Conservation (phyloP, 73 alveolate species). For the Symbiodinium pilosum region DNA sequence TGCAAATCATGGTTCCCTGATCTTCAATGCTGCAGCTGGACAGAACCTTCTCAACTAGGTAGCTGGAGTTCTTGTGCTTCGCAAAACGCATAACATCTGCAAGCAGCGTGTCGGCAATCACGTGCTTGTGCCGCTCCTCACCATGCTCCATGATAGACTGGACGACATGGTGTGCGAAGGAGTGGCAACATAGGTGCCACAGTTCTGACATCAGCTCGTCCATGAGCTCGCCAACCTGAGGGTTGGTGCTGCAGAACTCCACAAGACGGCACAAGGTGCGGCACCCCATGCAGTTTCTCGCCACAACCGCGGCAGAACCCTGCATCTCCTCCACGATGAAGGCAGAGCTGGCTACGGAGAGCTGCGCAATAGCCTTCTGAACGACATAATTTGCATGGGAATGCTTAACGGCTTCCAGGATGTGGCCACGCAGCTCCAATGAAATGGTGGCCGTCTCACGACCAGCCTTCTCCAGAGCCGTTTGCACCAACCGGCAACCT, state of each 20-base stretch:
- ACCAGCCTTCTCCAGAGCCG: slow-evolving; percentile 39
- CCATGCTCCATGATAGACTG: slow-evolving; percentile 79
- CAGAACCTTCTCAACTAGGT: background rate
- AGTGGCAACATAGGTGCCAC: slow-evolving; percentile 36
- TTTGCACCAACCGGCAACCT: slow-evolving; percentile 86
- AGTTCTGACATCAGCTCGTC: slow-evolving; percentile 28
- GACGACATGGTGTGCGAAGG: slow-evolving; percentile 90
- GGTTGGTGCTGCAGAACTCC: slow-evolving; percentile 80
- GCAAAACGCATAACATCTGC: background rate
- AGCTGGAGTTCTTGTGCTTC: slow-evolving; percentile 1
- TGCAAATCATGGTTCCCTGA: background rate
- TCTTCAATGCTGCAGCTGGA: background rate
- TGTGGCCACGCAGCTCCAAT: slow-evolving; percentile 49
- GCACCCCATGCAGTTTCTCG: slow-evolving; percentile 69
- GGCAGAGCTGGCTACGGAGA: slow-evolving; percentile 36
- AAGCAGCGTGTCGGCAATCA: slow-evolving; percentile 27
- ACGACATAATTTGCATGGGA: slow-evolving; percentile 74
- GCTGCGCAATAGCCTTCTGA: slow-evolving; percentile 49
- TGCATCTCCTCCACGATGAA: slow-evolving; percentile 43
- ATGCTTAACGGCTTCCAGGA: slow-evolving; percentile 67
- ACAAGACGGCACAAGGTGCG: slow-evolving; percentile 72
- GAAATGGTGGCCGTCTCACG: slow-evolving; percentile 29
- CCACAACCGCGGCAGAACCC: slow-evolving; percentile 71
- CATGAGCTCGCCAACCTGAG: slow-evolving; percentile 20
- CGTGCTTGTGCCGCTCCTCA: slow-evolving; percentile 67